Evolutionary conservation across 345 rosid genomes (phyloP).

Genomic region (Carallia pectinifolia): DNA sequence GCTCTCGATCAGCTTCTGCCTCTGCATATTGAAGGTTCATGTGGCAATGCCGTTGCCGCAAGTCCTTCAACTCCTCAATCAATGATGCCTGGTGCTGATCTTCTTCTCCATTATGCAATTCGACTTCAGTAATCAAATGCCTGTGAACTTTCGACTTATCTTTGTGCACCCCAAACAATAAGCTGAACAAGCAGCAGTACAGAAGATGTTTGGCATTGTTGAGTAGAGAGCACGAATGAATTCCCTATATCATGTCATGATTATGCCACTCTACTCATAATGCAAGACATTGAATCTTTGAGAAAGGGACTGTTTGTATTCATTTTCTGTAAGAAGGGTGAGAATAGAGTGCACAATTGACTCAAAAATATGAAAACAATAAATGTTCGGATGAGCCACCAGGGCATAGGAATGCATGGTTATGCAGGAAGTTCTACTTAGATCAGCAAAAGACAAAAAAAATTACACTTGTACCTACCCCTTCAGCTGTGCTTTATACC

Average conservation of each 20-base stretch:
- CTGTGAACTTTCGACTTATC: conserved; percentile 11
- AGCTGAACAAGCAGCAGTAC: conserved; percentile 7
- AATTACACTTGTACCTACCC: conserved; percentile 29
- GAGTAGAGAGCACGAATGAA: background rate
- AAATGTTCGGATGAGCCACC: too few relatives aligned
- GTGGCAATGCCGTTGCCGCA: conserved; percentile 46
- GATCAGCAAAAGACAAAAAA: background rate
- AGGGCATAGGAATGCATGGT: too few relatives aligned
- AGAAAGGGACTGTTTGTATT: too few relatives aligned
- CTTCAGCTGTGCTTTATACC: conserved; percentile 53
- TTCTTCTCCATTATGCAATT: conserved; percentile 16
- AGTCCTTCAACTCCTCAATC: conserved; percentile 48
- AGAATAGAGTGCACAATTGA: too few relatives aligned
- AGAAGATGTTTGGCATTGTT: background rate
- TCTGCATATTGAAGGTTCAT: conserved; percentile 65
- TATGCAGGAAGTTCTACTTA: too few relatives aligned
- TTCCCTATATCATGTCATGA: too few relatives aligned
- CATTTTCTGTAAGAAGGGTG: too few relatives aligned
- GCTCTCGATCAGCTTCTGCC: conserved; percentile 48
- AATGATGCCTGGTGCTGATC: conserved; percentile 8
- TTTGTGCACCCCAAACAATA: conserved; percentile 19
- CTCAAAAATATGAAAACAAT: too few relatives aligned
- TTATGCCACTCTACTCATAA: too few relatives aligned
- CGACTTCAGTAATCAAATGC: conserved; percentile 14
- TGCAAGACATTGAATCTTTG: too few relatives aligned